Percentiles rank a stretch among this genome's conserved stretches.
Conservation (phyloP, 805 yeast genomes). For the Candida palmyrensis region DNA sequence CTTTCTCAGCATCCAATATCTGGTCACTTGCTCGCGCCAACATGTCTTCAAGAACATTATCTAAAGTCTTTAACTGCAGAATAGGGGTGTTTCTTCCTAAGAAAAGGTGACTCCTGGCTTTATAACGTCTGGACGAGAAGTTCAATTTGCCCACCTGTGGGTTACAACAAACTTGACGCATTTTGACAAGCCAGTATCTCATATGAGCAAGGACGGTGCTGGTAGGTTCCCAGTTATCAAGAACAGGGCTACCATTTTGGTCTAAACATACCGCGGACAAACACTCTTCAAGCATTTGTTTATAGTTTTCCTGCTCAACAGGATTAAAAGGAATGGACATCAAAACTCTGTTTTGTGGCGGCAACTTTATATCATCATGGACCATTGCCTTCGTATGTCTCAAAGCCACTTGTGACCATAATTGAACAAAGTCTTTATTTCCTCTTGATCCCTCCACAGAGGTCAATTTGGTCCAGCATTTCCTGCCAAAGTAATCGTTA, state of each 20-base stretch:
- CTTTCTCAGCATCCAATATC: conserved; percentile 45
- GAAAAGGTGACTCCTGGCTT: conserved; percentile 10
- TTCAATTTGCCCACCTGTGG: conserved; percentile 46
- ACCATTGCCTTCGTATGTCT: conserved; percentile 88
- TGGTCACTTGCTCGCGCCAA: conserved; percentile 49
- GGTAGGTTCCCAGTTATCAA: conserved; percentile 46
- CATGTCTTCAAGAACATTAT: conserved; percentile 65
- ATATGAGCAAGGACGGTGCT: conserved; percentile 38
- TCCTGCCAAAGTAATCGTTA: conserved; percentile 24
- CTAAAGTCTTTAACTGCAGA: conserved; percentile 42
- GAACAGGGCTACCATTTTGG: conserved; percentile 46
- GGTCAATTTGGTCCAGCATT: conserved; percentile 34
- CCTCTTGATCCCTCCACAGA: conserved; percentile 10
- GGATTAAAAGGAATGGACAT: conserved; percentile 73
- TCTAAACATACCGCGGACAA: conserved; percentile 50
- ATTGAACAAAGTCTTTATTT: conserved; percentile 26
- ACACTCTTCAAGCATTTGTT: conserved; percentile 58
- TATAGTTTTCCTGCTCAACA: conserved; percentile 81
- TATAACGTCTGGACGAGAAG: conserved; percentile 18
- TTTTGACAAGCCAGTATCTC: conserved; percentile 62
- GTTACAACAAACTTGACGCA: conserved; percentile 82
- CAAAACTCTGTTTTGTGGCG: conserved; percentile 69
- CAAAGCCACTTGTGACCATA: conserved; percentile 54
- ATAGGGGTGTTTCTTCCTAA: conserved; percentile 14
- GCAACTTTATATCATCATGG: conserved; percentile 66